Percentiles rank a stretch among this genome's conserved stretches.
Conservation (phyloP, 768 basidiomycete genomes). For the Tylopilus sp. region DNA sequence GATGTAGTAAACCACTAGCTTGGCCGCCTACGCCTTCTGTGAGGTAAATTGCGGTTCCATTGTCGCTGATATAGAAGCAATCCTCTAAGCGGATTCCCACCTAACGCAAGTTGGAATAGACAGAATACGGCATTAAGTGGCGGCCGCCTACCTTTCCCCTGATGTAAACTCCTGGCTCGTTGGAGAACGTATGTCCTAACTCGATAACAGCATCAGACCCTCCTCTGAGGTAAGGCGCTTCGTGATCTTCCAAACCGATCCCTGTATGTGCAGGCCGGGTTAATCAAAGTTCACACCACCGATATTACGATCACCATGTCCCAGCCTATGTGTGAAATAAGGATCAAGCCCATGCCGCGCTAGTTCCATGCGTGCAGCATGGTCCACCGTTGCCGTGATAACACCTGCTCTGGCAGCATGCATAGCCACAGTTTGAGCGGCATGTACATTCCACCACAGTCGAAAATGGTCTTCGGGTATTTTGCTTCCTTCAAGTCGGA, state of each 20-base stretch:
- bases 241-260: slow-evolving; percentile 82
- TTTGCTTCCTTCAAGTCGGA: slow-evolving; percentile 54
- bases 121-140: background rate
- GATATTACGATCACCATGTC: slow-evolving; percentile 55
- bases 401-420: slow-evolving; percentile 44
- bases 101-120: slow-evolving; percentile 32
- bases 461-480: slow-evolving; percentile 50
- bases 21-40: slow-evolving; percentile 65
- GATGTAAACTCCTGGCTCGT: slow-evolving; percentile 79
- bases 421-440: slow-evolving; percentile 60
- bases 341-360: slow-evolving; percentile 39
- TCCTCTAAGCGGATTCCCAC: slow-evolving; percentile 83
- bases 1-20: slow-evolving; percentile 37
- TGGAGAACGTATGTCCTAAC: slow-evolving; percentile 71
- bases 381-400: slow-evolving; percentile 55
- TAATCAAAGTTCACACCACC: slow-evolving; percentile 11
- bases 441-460: slow-evolving; percentile 64
- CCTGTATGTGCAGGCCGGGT: slow-evolving; percentile 40
- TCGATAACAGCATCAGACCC: slow-evolving; percentile 56
- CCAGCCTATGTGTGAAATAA: slow-evolving; percentile 80
- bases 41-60: slow-evolving; percentile 54
- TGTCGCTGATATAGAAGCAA: slow-evolving; percentile 64
- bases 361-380: slow-evolving; percentile 55
- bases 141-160: slow-evolving; percentile 52
- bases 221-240: slow-evolving; percentile 77